These are phyloP conservation scores for Apium graveolens DNA, from an alignment of 129 eudicot species.

Conservation along the genomic window DNA sequence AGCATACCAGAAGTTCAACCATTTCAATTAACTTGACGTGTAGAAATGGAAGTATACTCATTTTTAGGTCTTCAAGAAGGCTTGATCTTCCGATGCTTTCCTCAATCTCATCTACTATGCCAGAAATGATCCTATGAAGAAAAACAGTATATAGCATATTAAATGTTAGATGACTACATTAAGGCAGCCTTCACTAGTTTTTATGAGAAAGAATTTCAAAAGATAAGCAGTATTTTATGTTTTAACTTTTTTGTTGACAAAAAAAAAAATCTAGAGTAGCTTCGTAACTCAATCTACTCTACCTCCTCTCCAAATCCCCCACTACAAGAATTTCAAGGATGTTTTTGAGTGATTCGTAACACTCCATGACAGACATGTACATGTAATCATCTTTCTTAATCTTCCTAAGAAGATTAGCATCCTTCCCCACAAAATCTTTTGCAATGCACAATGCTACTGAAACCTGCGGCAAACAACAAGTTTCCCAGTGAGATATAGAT, in stretches of 20 bases:
- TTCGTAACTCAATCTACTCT: constrained; percentile 9
- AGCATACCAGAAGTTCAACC: constrained; percentile 68
- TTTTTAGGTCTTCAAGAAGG: constrained; percentile 48
- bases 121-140: constrained; percentile 49
- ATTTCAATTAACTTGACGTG: constrained; percentile 58
- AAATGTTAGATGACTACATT: not conserved
- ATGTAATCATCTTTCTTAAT: constrained; percentile 59
- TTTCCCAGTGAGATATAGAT: not conserved
- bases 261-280: constrained; percentile 3
- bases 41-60: constrained; percentile 59
- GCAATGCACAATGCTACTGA: constrained; percentile 70
- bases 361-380: constrained; percentile 63
- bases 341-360: constrained; percentile 72
- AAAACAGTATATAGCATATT: constrained; percentile 1
- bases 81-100: constrained; percentile 56
- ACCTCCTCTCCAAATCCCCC: constrained; percentile 92
- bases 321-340: constrained; percentile 73
- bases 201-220: not conserved
- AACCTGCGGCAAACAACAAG: constrained; percentile 36
- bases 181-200: not conserved
- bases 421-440: constrained; percentile 76
- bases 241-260: not conserved
- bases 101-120: constrained; percentile 65
- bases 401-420: constrained; percentile 55
- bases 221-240: not conserved